Base-by-base conservation (phyloP, 768 basidiomycete genomes). In the Lentinula sp. region DNA sequence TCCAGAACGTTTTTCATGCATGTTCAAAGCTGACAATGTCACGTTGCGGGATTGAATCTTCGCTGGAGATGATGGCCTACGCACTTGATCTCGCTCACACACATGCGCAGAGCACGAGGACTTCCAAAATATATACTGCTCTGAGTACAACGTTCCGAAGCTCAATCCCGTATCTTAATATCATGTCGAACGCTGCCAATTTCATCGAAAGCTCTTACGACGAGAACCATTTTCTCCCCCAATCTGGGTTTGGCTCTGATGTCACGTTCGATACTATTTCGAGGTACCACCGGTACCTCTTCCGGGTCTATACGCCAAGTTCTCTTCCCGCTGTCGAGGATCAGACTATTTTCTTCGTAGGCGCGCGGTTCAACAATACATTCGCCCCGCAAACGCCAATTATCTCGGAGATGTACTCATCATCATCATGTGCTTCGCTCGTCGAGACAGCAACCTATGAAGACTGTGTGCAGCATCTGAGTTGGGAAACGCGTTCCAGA, bases 221-320 rank as follows among this genome's bases (percentile, higher is more conserved):
- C 18, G 59, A 60, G 13, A 34, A 16, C 34, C 59, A n/a, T 23
- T 60, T 52, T 40, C 59, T 63, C 52, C 88, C 89, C 57, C 90
- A 89, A 70, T 86, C 87, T 66, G 89, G 89, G 57, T 91, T 90
- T 69, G 81, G 84, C 46, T 68, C 81, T 46, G 83, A 87, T 64
- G 73, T 80, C 69, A 76, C 83, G 46, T 91, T 91, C 68, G 80
- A 82, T 57, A 75, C 73, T 39, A 81, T 92, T 48, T 72, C 86
- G 64, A 74, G 80, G 57, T 76, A 79, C 58, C 91, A 91, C 69
- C 84, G 81, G 37, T 91, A 89, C 73, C 80, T 92, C 66, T 92
- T 88, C 76, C 88, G 90, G 46, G 84, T 92, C 13, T 86, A 91
- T 69, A 90, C 89, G 39, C 89, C 89, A 32, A 88, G 84, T 60